Percentiles rank a stretch among this genome's conserved stretches.
These are phyloP conservation scores for Suillus brevipes DNA, from an alignment of 768 basidiomycete genomes.

Conservation along the genomic window DNA sequence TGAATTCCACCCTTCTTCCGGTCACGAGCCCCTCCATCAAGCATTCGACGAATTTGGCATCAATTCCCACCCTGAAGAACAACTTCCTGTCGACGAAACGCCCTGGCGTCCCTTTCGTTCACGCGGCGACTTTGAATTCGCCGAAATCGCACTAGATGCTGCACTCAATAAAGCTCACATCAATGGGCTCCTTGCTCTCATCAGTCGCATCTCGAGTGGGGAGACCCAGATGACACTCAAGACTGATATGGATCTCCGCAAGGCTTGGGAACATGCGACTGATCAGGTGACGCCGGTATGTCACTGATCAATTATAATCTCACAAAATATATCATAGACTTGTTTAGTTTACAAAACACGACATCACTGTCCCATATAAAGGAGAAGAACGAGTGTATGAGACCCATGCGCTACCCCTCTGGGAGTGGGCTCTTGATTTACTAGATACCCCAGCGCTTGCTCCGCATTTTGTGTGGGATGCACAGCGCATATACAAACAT, in stretches of 20 bases:
- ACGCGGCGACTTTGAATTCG: no score
- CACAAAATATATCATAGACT: neutral
- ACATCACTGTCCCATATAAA: constrained; percentile 9
- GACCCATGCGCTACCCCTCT: neutral
- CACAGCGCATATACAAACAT: constrained; percentile 26
- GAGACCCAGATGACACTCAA: constrained; percentile 14
- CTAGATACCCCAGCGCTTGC: neutral
- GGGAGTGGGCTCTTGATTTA: constrained; percentile 6
- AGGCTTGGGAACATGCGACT: constrained; percentile 1
- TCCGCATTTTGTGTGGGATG: constrained; percentile 34
- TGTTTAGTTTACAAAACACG: constrained; percentile 4
- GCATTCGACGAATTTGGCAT: constrained; percentile 18
- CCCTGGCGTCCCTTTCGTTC: constrained; percentile 13
- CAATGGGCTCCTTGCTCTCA: constrained; percentile 7
- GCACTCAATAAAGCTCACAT: constrained; percentile 10
- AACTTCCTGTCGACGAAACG: neutral
- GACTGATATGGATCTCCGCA: constrained; percentile 6
- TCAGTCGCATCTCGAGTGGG: constrained; percentile 14
- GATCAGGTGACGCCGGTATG: constrained; percentile 7
- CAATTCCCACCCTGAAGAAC: neutral
- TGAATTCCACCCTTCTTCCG: constrained; percentile 27
- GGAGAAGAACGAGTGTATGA: neutral
- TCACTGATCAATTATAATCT: constrained; percentile 13
- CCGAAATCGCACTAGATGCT: no score
- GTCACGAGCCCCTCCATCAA: constrained; percentile 9